Base-by-base conservation (phyloP, 2,329 filamentous ascomycete species). In the Epichloe elymi region DNA sequence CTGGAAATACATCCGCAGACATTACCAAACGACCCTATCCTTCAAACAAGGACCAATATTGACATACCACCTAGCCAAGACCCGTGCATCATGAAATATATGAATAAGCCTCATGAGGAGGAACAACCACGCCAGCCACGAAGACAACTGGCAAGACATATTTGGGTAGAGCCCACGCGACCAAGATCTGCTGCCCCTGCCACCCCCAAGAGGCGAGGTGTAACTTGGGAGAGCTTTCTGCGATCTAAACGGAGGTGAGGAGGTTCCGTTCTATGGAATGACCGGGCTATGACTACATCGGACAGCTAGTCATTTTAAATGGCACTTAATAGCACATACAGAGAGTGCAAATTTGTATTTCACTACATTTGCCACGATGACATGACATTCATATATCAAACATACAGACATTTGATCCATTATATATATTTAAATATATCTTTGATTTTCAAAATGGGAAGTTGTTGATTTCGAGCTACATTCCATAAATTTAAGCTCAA, bases 1-100 rank as follows among this genome's bases (percentile, higher is more conserved):
- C 53, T 72, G 11, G 69, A 72, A 54, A 60, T 72, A 19, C 69
- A 72, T 44, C 67, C 69, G 0, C 59, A 62, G n/a, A 71, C 70
- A 8, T 56, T 62, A 4, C 65, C 63, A 49, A 64, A 70, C 20
- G 70, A 72, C 33, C 67, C 67, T 0, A 62, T 71, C 15, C 41
- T 72, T 15, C 58, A 59, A 36, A 58, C 57, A 0, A 58, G 59
- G 20, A 62, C 54, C 38, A 59, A 62, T 17, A 50, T 56, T 1
- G 59, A 57, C 11, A 49, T 65, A 33, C 70, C 70, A 7, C 69
- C 70, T 5, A 72, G 69, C 39, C 70, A 72, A 53, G 66, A 72
- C 37, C 58, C 56, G 4, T 57, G 54, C 6, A 60, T 70, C 10
- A 60, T 66, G 55, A 62, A 54, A 17, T 61, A 63, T 38, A 56